These are phyloP conservation scores for Panaeolus cyanescens DNA, from an alignment of 768 basidiomycete genomes.

Conservation along the genomic window DNA sequence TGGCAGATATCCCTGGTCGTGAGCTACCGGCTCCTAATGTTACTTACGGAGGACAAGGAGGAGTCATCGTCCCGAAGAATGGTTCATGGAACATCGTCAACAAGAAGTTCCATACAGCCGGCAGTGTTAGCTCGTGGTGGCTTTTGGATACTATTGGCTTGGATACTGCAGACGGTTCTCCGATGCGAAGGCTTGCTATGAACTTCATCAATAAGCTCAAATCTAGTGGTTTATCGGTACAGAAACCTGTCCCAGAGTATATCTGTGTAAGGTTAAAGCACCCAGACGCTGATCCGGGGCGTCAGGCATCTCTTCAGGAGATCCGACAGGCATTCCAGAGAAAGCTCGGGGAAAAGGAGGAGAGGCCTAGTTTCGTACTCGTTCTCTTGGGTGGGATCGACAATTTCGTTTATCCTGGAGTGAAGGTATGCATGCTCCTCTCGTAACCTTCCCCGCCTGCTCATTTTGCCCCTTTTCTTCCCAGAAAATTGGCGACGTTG, in stretches of 20 bases:
- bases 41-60: constrained; percentile 45
- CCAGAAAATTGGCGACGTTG: constrained; percentile 67
- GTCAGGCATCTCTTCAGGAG: constrained; percentile 33
- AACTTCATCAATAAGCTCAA: constrained; percentile 59
- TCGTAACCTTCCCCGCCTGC: background rate
- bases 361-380: constrained; percentile 64
- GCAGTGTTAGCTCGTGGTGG: constrained; percentile 58
- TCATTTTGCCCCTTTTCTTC: background rate
- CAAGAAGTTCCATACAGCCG: constrained; percentile 66
- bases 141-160: constrained; percentile 52
- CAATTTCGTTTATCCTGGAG: constrained; percentile 77
- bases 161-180: constrained; percentile 36
- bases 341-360: constrained; percentile 19
- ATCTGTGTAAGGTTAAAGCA: constrained; percentile 33
- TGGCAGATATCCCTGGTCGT: constrained; percentile 67
- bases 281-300: constrained; percentile 33
- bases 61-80: constrained; percentile 45
- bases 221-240: constrained; percentile 59
- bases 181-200: constrained; percentile 40
- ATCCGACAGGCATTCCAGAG: constrained; percentile 45
- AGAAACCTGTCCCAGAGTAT: constrained; percentile 34
- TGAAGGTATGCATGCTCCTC: constrained; percentile 49
- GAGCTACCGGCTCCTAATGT: constrained; percentile 62
- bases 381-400: constrained; percentile 70
- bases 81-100: constrained; percentile 80